These are phyloP conservation scores for Middelhovenomyces tepae DNA, from an alignment of 805 yeast species.

Conservation along the genomic window DNA sequence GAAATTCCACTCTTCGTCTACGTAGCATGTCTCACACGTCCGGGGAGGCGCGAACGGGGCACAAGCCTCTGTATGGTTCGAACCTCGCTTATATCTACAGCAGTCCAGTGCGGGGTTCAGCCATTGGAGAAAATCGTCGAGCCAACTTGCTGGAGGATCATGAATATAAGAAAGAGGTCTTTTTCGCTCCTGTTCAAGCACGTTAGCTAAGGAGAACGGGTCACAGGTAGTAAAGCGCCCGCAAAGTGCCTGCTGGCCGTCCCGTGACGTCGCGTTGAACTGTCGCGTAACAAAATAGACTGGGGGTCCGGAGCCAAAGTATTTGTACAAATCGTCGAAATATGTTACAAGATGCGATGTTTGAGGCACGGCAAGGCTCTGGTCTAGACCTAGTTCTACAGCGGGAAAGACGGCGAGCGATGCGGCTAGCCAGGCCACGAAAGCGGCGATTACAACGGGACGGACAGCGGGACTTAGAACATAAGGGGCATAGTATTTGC, in stretches of 20 bases:
- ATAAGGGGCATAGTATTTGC: slow-evolving; percentile 48
- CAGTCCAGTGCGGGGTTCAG: slow-evolving; percentile 82
- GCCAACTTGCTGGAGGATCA: slow-evolving; percentile 86
- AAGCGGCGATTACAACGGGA: slow-evolving; percentile 42
- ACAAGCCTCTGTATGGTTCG: slow-evolving; percentile 48
- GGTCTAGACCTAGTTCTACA: slow-evolving; percentile 76
- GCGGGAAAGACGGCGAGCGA: slow-evolving; percentile 63
- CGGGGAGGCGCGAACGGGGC: slow-evolving; percentile 57
- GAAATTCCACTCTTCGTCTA: slow-evolving; percentile 53
- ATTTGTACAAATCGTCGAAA: slow-evolving; percentile 64
- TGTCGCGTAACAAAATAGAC: slow-evolving; percentile 73
- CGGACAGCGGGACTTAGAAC: slow-evolving; percentile 42
- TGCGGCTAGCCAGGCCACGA: slow-evolving; percentile 55
- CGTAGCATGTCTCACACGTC: slow-evolving; percentile 66
- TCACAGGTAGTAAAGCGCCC: slow-evolving; percentile 84
- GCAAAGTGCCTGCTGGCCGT: slow-evolving; percentile 66
- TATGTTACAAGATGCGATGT: slow-evolving; percentile 77
- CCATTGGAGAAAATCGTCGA: slow-evolving; percentile 84
- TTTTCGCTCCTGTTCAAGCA: slow-evolving; percentile 76
- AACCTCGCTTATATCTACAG: slow-evolving; percentile 57
- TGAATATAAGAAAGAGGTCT: slow-evolving; percentile 58
- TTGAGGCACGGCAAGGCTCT: slow-evolving; percentile 75
- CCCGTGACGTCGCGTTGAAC: slow-evolving; percentile 50
- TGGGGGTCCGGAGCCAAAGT: slow-evolving; percentile 86
- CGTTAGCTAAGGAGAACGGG: slow-evolving; percentile 66